Conservation (phyloP, 768 basidiomycete genomes). For the Mycena epipterygia region DNA sequence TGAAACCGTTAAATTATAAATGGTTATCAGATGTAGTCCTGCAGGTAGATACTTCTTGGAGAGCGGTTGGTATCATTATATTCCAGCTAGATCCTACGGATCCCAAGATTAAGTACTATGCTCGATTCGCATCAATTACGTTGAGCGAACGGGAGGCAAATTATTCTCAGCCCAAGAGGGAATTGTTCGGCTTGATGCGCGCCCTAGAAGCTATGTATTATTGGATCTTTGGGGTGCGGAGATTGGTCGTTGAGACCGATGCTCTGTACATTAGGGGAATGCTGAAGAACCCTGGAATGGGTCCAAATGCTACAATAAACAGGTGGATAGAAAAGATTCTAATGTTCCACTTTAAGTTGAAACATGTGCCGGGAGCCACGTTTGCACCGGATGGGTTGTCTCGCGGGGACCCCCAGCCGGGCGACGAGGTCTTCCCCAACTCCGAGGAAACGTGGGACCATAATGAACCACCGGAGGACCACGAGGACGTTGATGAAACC, state of each 20-base stretch:
- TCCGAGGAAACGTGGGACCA: background rate
- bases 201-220: constrained; percentile 34
- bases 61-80: constrained; percentile 52
- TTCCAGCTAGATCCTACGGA: constrained; percentile 45
- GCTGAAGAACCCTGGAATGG: constrained; percentile 49
- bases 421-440: background rate
- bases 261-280: constrained; percentile 51
- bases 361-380: constrained; percentile 37
- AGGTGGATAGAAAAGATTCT: constrained; percentile 51
- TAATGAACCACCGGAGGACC: background rate
- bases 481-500: background rate
- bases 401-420: background rate
- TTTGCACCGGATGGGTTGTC: constrained; percentile 1
- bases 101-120: constrained; percentile 39
- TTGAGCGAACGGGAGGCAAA: constrained; percentile 49
- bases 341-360: constrained; percentile 48
- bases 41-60: constrained; percentile 44
- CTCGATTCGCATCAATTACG: constrained; percentile 52
- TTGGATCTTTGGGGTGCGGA: constrained; percentile 38
- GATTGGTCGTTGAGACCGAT: too few species aligned
- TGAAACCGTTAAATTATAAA: constrained; percentile 43
- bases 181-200: constrained; percentile 51
- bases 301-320: constrained; percentile 51
- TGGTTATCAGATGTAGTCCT: constrained; percentile 39
- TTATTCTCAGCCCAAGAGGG: constrained; percentile 55